These are phyloP conservation scores for Fusarium sp. DNA, from an alignment of 2,329 filamentous ascomycete genomes.

Conservation along the genomic window DNA sequence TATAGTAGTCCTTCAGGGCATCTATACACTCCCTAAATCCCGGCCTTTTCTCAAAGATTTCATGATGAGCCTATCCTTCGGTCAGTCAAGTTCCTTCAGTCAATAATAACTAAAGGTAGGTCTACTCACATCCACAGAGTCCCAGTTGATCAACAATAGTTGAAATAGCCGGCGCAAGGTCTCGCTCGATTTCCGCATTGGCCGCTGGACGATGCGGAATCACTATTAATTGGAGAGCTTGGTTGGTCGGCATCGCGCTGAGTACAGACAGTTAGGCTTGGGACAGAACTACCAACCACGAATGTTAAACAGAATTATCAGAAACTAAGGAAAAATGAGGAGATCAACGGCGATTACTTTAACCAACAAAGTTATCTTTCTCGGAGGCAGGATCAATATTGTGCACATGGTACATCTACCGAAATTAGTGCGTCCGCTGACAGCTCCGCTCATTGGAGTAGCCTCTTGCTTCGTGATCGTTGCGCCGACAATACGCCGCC, in stretches of 20 bases:
- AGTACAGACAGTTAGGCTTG: not conserved
- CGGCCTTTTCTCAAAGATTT: not conserved
- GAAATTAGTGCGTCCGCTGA: not conserved
- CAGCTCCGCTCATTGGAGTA: too few relatives aligned
- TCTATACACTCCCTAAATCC: not conserved
- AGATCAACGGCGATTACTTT: not conserved
- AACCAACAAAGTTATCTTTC: not conserved
- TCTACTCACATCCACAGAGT: not conserved
- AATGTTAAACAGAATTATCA: not conserved
- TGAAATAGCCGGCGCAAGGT: not conserved
- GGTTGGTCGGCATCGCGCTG: not conserved
- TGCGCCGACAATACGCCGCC: not conserved
- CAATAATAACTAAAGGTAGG: not conserved
- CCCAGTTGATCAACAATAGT: not conserved
- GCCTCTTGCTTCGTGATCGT: not conserved
- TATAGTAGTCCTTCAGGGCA: not conserved
- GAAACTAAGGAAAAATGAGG: not conserved
- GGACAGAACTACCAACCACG: too few relatives aligned
- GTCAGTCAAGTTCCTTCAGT: not conserved
- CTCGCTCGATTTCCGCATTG: not conserved
- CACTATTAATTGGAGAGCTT: not conserved
- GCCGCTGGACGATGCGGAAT: not conserved
- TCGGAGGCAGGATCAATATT: accelerated
- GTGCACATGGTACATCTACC: not conserved
- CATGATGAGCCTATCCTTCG: not conserved